Conservation (phyloP, 306 rosid species). For the Vigna radiata region DNA sequence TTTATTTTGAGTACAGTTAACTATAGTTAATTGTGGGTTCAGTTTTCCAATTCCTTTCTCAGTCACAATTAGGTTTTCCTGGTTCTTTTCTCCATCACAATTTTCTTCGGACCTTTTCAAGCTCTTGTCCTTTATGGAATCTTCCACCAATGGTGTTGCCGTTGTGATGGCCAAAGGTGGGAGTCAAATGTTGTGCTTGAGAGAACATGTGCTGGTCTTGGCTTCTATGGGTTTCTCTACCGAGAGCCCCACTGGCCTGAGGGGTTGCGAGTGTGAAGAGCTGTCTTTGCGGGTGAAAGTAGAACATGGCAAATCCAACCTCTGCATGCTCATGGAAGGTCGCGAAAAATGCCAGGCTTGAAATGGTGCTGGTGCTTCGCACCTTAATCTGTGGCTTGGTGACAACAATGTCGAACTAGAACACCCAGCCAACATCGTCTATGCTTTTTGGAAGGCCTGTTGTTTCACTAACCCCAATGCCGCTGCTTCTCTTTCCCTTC, state of each 20-base stretch:
- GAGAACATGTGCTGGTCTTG: slow-evolving; percentile 60
- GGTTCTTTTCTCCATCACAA: too few species aligned
- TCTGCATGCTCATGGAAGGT: slow-evolving; percentile 95
- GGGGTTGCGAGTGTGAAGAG: slow-evolving; percentile 64
- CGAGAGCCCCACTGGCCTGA: slow-evolving; percentile 72
- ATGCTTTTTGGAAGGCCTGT: slow-evolving; percentile 37
- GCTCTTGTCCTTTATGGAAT: slow-evolving; percentile 50
- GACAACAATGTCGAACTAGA: slow-evolving; percentile 98
- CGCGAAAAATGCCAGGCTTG: slow-evolving; percentile 90
- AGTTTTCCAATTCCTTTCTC: too few species aligned
- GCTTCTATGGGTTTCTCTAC: slow-evolving; percentile 69
- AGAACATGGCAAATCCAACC: slow-evolving; percentile 84
- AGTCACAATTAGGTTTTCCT: too few species aligned
- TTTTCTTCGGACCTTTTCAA: slow-evolving; percentile 69
- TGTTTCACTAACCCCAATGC: slow-evolving; percentile 62
- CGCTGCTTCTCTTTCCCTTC: slow-evolving; percentile 45
- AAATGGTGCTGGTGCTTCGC: slow-evolving; percentile 82
- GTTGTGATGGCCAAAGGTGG: slow-evolving; percentile 71
- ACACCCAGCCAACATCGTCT: slow-evolving; percentile 99
- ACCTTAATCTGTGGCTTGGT: slow-evolving; percentile 98
- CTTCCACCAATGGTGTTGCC: slow-evolving; percentile 54
- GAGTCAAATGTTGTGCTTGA: slow-evolving; percentile 81
- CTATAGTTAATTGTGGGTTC: too few species aligned
- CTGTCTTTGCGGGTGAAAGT: slow-evolving; percentile 73
- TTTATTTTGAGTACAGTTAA: too few species aligned